Evolutionary conservation across 1,284 basidiomycete species (phyloP), one percentile per base, ranked within the genome.

Genomic region (Naganishia albida): DNA sequence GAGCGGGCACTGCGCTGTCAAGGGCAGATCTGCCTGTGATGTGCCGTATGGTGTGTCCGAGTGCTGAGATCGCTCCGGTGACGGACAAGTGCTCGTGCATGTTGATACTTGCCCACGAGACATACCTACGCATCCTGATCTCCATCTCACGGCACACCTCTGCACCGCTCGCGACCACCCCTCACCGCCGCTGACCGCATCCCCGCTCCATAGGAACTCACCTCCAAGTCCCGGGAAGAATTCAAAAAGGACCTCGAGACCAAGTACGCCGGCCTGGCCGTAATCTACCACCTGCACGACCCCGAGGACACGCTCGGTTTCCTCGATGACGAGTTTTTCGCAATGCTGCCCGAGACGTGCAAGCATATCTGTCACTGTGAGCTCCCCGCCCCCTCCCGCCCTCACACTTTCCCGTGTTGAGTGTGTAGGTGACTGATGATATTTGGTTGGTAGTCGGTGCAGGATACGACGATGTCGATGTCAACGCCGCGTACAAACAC

Each of bases 401-500:
- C 44, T 1, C 10, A 39, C 13, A 25, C 16, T 20, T 20, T 13
- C 48, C 10, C 4, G 4, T 34, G 34, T 34, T 10, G 34, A 10
- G 4, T 4, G 6, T 34, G 34, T 34, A 10, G 34, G 6, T 34
- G 34, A 34, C 30, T 30, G 4, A n/a, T n/a, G 15, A n/a, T 26
- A 12, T 34, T 34, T 34, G 34, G 34, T 34, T 34, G 34, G 34
- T 34, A 57, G 54, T 49, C 44, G 92, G 92, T n/a, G 91, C 92
- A 0, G 92, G 93, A 2, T 94, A 94, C 74, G 90, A 92, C 76
- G 86, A 88, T 70, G 88, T 94, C 70, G 88, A 93, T 74, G 85
- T 93, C 6, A 77, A 78, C 1, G 88, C 88, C 3, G 88, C 87
- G 76, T 88, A 86, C 71, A 84, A 83, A 16, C 84, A 84, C 76